phyloP scores from a whole-genome alignment of 2,329 filamentous ascomycete genomes.

The Tricladium varicosporioides region DNA sequence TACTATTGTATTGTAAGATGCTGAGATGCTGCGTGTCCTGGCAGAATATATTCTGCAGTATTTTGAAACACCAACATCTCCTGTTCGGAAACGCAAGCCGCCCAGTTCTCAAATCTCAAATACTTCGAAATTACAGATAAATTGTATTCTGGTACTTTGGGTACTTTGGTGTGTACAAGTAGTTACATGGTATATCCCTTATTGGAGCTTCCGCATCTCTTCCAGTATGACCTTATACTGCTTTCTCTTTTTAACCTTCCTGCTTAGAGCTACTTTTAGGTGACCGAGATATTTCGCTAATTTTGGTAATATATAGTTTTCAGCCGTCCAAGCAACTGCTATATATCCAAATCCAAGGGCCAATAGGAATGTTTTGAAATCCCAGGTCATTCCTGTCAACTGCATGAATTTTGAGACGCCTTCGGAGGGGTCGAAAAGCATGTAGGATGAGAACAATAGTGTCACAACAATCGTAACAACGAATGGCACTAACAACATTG shows the following conservation, averaged over 20 bases:
- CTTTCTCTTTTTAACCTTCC: slow-evolving; percentile 74
- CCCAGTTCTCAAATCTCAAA: too few relatives aligned
- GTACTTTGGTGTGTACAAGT: neutral
- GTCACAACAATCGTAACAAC: slow-evolving; percentile 71
- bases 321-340: slow-evolving; percentile 64
- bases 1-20: too few relatives aligned
- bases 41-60: too few relatives aligned
- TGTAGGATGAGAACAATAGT: slow-evolving; percentile 68
- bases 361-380: slow-evolving; percentile 73
- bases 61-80: too few relatives aligned
- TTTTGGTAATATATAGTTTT: slow-evolving; percentile 67
- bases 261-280: slow-evolving; percentile 54
- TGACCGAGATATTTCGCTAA: slow-evolving; percentile 67
- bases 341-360: slow-evolving; percentile 69
- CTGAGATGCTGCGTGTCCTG: too few relatives aligned
- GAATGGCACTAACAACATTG: slow-evolving; percentile 66
- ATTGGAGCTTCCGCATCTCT: slow-evolving; percentile 47
- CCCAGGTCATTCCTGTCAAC: slow-evolving; percentile 70
- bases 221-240: slow-evolving; percentile 81
- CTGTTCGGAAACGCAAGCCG: too few relatives aligned
- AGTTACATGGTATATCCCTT: slow-evolving; percentile 3
- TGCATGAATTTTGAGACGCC: slow-evolving; percentile 79
- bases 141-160: too few relatives aligned
- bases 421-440: slow-evolving; percentile 72
- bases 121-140: too few relatives aligned